Conservation (phyloP, 2,329 filamentous ascomycete species). For the Septoria petroselini region DNA sequence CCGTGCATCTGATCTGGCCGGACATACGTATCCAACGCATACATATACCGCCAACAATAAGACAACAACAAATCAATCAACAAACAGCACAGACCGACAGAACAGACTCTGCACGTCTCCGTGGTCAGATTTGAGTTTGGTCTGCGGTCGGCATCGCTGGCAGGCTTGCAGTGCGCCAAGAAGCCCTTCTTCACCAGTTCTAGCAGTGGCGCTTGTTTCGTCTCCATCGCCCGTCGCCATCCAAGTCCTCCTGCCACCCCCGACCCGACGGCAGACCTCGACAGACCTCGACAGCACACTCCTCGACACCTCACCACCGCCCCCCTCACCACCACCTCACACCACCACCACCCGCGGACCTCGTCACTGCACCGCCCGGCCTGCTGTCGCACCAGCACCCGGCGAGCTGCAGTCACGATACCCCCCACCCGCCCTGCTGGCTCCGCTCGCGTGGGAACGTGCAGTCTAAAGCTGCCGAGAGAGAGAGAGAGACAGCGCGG, state of each 20-base stretch:
- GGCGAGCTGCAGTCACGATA: slow-evolving; percentile 7
- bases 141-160: neutral
- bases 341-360: neutral
- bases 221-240: slow-evolving; percentile 3
- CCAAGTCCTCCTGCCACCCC: slow-evolving; percentile 4
- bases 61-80: too few species aligned
- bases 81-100: too few species aligned
- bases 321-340: slow-evolving; percentile 1
- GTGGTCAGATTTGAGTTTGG: neutral
- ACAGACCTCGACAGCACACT: too few species aligned
- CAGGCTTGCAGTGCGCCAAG: neutral
- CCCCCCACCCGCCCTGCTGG: neutral
- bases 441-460: too few species aligned
- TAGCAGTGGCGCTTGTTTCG: neutral
- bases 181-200: neutral
- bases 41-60: too few species aligned
- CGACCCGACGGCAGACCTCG: too few species aligned
- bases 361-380: neutral
- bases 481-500: neutral
- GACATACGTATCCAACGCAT: neutral
- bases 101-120: neutral
- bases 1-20: neutral
- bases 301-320: neutral
- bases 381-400: slow-evolving; percentile 5
- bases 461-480: neutral